phyloP scores from a whole-genome alignment of 148 eudicot genomes.

The Rhododendron mucronatum region DNA sequence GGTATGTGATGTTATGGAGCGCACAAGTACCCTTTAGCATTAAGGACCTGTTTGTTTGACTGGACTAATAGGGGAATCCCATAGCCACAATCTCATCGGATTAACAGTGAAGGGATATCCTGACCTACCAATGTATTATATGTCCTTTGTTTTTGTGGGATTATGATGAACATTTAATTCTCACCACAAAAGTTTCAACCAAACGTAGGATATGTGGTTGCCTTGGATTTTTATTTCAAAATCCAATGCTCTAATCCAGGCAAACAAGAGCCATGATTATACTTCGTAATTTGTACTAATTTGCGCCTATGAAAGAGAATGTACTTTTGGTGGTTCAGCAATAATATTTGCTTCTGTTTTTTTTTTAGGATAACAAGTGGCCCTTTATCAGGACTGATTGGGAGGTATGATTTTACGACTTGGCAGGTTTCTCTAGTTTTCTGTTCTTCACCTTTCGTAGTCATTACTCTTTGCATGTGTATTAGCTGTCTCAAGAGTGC shows the following conservation, averaged over 20 bases:
- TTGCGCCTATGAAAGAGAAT: background rate
- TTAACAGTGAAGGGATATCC: background rate
- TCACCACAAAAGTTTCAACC: background rate
- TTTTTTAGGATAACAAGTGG: constrained; percentile 87
- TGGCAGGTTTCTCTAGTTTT: background rate
- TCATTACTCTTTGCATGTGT: background rate
- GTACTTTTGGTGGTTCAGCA: constrained; percentile 13
- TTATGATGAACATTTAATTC: background rate
- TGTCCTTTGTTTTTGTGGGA: background rate
- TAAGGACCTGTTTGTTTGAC: background rate
- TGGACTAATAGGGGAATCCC: background rate
- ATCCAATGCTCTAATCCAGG: background rate
- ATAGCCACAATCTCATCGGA: background rate
- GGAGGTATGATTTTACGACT: constrained; percentile 43
- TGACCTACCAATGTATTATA: background rate
- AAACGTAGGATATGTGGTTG: background rate
- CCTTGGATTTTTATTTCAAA: background rate
- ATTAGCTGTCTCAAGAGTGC: background rate
- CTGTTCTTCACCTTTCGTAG: background rate
- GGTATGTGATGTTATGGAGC: constrained; percentile 49
- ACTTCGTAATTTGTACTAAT: background rate
- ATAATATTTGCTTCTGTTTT: constrained; percentile 14
- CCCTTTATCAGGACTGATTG: constrained; percentile 93
- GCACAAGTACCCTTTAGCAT: background rate
- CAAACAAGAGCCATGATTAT: background rate